phyloP scores from a whole-genome alignment of 257 asterid species.

The Nicotiana tomentosiformis region DNA sequence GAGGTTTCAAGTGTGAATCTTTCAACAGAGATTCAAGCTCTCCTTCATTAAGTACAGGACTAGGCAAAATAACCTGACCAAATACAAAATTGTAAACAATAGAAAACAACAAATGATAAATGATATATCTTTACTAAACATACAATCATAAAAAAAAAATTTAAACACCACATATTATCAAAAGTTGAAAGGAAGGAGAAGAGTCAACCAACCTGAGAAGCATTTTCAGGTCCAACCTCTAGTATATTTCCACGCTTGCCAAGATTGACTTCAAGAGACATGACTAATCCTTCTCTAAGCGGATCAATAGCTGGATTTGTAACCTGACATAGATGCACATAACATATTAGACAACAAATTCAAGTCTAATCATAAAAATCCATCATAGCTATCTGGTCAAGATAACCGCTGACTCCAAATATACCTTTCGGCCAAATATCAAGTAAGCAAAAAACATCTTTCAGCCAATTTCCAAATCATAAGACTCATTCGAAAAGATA shows the following conservation, averaged over 20 bases:
- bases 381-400: not conserved
- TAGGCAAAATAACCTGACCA: conserved; percentile 71
- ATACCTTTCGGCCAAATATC: not conserved
- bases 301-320: conserved; percentile 99
- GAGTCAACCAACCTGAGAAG: conserved; percentile 67
- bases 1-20: conserved; percentile 75
- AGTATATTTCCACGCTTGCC: conserved; percentile 92
- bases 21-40: conserved; percentile 86
- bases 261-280: conserved; percentile 98
- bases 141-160: not conserved
- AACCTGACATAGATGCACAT: conserved; percentile 46
- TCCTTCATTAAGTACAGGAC: conserved; percentile 92
- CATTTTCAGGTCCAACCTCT: conserved; percentile 94
- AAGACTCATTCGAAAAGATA: not conserved
- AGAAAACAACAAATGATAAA: conserved; percentile 5
- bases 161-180: conserved; percentile 3
- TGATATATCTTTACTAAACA: not conserved
- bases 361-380: conserved; percentile 10
- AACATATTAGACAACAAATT: conserved; percentile 7
- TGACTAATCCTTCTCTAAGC: conserved; percentile 95
- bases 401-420: not conserved
- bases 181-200: conserved; percentile 11
- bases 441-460: not conserved
- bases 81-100: conserved; percentile 11
- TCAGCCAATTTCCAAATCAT: not conserved